Evolutionary conservation across 2,329 filamentous ascomycete genomes (phyloP), one percentile per base, ranked within the genome.

Genomic region (Pseudohalonectria lignicola): DNA sequence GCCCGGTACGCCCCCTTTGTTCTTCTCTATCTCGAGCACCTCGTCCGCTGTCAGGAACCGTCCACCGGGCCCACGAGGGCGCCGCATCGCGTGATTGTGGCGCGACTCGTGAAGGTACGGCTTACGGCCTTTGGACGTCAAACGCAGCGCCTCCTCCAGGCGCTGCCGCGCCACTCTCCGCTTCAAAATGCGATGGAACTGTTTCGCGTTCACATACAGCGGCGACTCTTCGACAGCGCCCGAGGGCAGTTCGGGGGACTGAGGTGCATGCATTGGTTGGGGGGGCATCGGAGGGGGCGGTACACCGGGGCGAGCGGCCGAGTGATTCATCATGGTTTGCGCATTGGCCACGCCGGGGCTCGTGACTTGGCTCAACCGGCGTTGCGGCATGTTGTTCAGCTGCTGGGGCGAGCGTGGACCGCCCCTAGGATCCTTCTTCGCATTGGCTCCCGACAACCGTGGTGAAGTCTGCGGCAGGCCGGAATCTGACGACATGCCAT

Each of bases 41-140:
- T 98, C 92, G 41, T 96, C 92, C 1, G 92, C 90, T 0, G 92
- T 98, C 57, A 98, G 65, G 69, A 98, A 98, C 18, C 92, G 81
- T 17, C 92, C 92, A 38, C 92, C 92, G 1, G 92, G 92, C 13
- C 92, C 92, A 55, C 92, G 78, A 20, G 92, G 92, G 51, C 92
- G 72, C 41, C 92, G 79, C 92, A 98, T 98, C 9, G 92, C 92
- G 60, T 98, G 92, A 54, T 96, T 96, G 60, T 98, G 92, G 53
- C 92, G 76, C 19, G 90, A 96, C 57, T 98, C 92, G 62, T 98
- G 92, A 23, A 98, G 71, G 53, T 98, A 98, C 4, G 92, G 92
- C 63, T 95, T 96, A 26, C 92, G 79, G 19, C 90, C 90, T 63
- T 98, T 98, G 9, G 83, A 93, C 0, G 92, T 96, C 41, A 96